Percentiles rank a stretch among this genome's conserved stretches.
phyloP scores from a whole-genome alignment of 2,329 filamentous ascomycete species.

The Chaetomium sp. region DNA sequence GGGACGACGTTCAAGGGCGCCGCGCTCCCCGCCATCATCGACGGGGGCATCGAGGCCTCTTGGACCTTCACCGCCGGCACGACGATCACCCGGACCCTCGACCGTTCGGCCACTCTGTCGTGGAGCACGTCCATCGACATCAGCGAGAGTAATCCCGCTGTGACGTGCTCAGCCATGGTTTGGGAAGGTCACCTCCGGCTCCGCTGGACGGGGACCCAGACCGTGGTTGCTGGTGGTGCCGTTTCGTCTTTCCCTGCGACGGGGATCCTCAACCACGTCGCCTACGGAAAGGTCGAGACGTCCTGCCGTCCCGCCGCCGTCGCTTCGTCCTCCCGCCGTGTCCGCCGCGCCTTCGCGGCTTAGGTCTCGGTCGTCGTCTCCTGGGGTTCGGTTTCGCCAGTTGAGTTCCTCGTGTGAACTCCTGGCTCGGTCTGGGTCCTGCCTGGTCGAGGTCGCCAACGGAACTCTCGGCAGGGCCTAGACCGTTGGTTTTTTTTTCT shows the following conservation, averaged over 20 bases:
- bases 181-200: constrained; percentile 1
- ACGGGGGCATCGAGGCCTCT: neutral
- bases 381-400: neutral
- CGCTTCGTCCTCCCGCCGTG: neutral
- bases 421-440: too few relatives aligned
- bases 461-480: neutral
- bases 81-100: neutral
- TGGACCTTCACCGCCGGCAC: neutral
- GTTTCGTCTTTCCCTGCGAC: neutral
- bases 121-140: constrained; percentile 1
- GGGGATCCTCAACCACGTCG: neutral
- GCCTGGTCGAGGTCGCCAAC: neutral
- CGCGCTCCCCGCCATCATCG: neutral
- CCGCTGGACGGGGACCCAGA: constrained; percentile 6
- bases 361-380: neutral
- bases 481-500: too few relatives aligned
- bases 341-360: neutral
- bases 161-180: constrained; percentile 2
- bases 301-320: neutral
- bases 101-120: neutral
- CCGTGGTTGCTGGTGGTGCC: neutral
- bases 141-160: neutral
- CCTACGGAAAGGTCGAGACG: constrained; percentile 6
- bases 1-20: neutral
- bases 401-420: neutral